Percentiles rank a stretch among this genome's conserved stretches.
These are phyloP conservation scores for Platanthera zijinensis DNA, from an alignment of 106 monocot genomes.

Conservation along the genomic window DNA sequence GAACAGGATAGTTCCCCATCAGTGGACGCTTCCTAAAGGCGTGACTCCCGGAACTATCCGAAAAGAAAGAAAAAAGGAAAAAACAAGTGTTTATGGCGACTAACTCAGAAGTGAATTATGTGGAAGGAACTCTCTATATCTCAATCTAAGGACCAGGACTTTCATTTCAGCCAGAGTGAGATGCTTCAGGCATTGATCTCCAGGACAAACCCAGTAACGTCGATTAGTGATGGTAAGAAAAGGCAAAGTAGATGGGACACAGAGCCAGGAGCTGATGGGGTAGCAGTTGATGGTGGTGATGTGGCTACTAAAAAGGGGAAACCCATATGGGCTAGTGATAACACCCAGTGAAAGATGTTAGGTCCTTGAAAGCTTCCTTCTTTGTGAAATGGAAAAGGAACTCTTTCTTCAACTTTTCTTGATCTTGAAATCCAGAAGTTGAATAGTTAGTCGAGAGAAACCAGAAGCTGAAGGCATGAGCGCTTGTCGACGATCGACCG, in stretches of 20 bases:
- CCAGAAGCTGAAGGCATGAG: neutral
- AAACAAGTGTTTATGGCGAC: too few relatives aligned
- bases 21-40: too few relatives aligned
- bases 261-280: neutral
- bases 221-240: neutral
- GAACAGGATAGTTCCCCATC: too few relatives aligned
- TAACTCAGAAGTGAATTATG: too few relatives aligned
- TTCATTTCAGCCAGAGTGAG: neutral
- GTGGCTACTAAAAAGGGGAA: neutral
- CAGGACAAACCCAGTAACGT: neutral
- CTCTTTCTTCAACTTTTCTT: too few relatives aligned
- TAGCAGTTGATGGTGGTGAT: neutral
- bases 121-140: too few relatives aligned
- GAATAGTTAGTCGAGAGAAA: neutral
- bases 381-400: too few relatives aligned
- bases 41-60: too few relatives aligned
- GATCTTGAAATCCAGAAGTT: too few relatives aligned
- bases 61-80: too few relatives aligned
- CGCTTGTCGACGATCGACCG: neutral
- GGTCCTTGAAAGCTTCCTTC: neutral
- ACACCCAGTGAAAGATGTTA: too few relatives aligned
- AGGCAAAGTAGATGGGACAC: neutral
- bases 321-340: neutral
- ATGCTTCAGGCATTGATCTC: neutral
- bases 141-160: too few relatives aligned